Conservation (phyloP, 2,329 filamentous ascomycete genomes). For the Aureobasidium melanogenum region DNA sequence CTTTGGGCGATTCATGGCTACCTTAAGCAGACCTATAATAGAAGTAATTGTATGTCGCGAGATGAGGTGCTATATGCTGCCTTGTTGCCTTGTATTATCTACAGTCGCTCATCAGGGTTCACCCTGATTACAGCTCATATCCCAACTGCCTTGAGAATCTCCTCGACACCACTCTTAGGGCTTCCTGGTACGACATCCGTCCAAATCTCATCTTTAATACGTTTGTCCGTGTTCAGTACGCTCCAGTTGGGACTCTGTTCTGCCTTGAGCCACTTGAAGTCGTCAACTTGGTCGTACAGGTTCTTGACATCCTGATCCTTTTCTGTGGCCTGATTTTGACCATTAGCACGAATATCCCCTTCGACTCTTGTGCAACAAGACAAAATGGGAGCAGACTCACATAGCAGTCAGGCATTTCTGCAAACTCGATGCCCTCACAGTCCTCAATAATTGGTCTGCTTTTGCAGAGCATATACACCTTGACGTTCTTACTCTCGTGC, state of each 20-base stretch:
- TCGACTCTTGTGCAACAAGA: not conserved
- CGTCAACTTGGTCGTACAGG: slow-evolving; percentile 83
- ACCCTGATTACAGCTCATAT: not conserved
- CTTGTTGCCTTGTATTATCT: no score
- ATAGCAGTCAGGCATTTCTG: slow-evolving; percentile 60
- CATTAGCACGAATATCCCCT: not conserved
- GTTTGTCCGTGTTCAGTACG: slow-evolving; percentile 49
- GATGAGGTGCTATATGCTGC: not conserved
- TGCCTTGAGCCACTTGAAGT: slow-evolving; percentile 93
- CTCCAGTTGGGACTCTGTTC: slow-evolving; percentile 85
- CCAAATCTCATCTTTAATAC: slow-evolving; percentile 18
- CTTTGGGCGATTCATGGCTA: not conserved
- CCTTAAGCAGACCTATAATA: no score
- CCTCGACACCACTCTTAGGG: slow-evolving; percentile 52
- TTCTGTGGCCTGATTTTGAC: slow-evolving; percentile 15
- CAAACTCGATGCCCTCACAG: slow-evolving; percentile 69
- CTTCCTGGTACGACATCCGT: slow-evolving; percentile 47
- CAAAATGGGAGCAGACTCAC: slow-evolving; percentile 41
- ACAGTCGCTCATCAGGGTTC: not conserved
- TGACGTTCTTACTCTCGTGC: slow-evolving; percentile 73
- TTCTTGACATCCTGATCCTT: slow-evolving; percentile 39
- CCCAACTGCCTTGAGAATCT: slow-evolving; percentile 47
- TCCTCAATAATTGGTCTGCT: slow-evolving; percentile 93
- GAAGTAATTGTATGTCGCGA: not conserved
- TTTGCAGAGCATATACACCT: slow-evolving; percentile 72